A percentile compares a stretch with the other conserved stretches of the same genome.
Conservation (phyloP, 192 early-diverging fungal genomes). For the Coemansia biformis region DNA sequence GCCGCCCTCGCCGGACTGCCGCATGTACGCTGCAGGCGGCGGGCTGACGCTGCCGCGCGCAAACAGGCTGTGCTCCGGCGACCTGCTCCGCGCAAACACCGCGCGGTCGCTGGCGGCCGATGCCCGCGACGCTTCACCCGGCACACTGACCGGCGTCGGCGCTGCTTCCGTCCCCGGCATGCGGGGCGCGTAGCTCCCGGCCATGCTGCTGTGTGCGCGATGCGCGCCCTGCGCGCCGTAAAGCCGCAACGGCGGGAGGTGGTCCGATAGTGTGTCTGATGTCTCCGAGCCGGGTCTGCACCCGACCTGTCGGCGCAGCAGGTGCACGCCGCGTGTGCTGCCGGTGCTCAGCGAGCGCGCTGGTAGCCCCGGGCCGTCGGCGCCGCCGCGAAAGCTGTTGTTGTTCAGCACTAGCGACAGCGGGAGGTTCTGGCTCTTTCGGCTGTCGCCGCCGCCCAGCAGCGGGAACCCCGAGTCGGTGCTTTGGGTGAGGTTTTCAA, state of each 20-base stretch:
- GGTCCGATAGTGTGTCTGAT: conserved; percentile 22
- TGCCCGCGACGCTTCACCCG: background rate
- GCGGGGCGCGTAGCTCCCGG: background rate
- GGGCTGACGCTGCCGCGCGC: conserved; percentile 25
- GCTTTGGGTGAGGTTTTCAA: conserved; percentile 48
- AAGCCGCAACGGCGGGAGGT: no score
- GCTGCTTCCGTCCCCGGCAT: no score
- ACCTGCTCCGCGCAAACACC: conserved; percentile 21
- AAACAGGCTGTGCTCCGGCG: conserved; percentile 13
- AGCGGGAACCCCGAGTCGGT: conserved; percentile 36
- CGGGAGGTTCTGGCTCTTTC: conserved; percentile 24
- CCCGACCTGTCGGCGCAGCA: conserved; percentile 16
- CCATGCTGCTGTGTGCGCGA: conserved; percentile 21
- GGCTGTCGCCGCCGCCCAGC: conserved; percentile 6
- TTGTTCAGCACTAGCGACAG: conserved; percentile 32
- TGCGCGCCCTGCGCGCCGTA: no score
- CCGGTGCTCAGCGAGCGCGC: conserved; percentile 28
- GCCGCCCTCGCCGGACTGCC: conserved; percentile 6
- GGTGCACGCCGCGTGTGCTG: conserved; percentile 15
- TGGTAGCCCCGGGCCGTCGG: conserved; percentile 4
- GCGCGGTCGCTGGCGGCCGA: conserved; percentile 23
- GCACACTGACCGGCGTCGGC: conserved; percentile 1
- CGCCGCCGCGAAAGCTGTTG: background rate
- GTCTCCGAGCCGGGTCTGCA: conserved; percentile 23
- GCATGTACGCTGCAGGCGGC: conserved; percentile 17